Base-by-base conservation (phyloP, 495 filamentous ascomycete species). In the Podospora pseudocomata region DNA sequence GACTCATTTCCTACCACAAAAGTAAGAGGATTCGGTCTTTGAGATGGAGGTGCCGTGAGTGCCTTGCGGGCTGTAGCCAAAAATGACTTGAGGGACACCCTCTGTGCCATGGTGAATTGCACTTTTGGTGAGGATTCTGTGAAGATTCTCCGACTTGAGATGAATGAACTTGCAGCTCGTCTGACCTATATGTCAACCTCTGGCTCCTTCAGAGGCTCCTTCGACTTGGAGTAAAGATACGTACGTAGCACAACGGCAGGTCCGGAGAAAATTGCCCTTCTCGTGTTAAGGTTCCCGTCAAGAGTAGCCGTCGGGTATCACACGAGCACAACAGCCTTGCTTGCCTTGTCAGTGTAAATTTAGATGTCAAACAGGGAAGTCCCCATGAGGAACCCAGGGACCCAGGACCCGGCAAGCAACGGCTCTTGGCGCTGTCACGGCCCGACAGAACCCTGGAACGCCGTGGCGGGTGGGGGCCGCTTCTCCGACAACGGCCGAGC, bases 1-100 rank as follows among this genome's bases (percentile, higher is more conserved):
- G 89, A 90, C 76, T 92, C 89, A 71, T 92, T 92, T 6, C 90
- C 90, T 30, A 91, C 82, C 4, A 92, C 89, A 73, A 92, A 87
- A 18, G 82, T 85, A 13, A 91, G 69, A 6, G 84, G 84, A 23
- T 71, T 72, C 1, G 72, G 67, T 30, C 79, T 64, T 59, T 77
- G 75, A 0, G 75, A 70, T 4, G 77, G 70, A 54, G 80, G 78
- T 0, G 75, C 71, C 6, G 75, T 57, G n/a, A 85, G 69, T 0
- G 81, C 80, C 6, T 77, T 79, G 11, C 76, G 75, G 30, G 82
- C 82, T 3, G 74, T 77, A 4, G 76, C 68, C 2, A 84, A 67
- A 60, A 85, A 85, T 16, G 76, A 64, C 39, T 76, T 68, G 49
- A 80, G 75, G 1, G 76, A 77, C 19, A 66, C 59, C 26, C 70